phyloP scores from a whole-genome alignment of 2,329 filamentous ascomycete genomes.

The Pseudocercospora musae region DNA sequence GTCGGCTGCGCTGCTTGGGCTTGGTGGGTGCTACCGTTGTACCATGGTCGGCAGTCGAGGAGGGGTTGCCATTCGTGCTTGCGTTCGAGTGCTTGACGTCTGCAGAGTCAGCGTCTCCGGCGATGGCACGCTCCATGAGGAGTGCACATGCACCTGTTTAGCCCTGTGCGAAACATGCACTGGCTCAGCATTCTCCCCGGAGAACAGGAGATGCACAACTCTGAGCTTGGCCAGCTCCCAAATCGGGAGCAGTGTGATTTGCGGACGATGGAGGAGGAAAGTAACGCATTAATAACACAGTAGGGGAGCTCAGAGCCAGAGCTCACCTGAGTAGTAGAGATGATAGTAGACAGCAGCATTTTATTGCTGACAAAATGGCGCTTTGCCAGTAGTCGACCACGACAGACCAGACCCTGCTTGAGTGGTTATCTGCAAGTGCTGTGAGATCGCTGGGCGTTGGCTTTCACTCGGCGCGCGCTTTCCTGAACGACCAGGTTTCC shows the following conservation, averaged over 20 bases:
- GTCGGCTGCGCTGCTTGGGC: conserved; percentile 24
- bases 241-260: not conserved
- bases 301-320: not conserved
- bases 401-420: not conserved
- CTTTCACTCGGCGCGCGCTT: not conserved
- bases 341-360: not conserved
- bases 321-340: not conserved
- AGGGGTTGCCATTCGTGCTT: conserved; percentile 1
- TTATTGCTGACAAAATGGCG: not conserved
- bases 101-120: conserved; percentile 13
- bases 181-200: conserved; percentile 13
- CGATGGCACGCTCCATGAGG: conserved; percentile 10
- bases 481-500: not conserved
- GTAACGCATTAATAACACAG: too few species aligned
- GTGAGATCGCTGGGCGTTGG: not conserved
- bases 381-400: not conserved
- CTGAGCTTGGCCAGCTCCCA: not conserved
- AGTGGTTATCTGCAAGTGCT: not conserved
- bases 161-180: conserved; percentile 3
- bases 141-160: conserved; percentile 8
- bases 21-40: conserved; percentile 12
- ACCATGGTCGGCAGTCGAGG: not conserved
- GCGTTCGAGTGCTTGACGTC: conserved; percentile 6
- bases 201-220: conserved; percentile 13
- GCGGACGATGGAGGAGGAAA: not conserved